Evolutionary conservation across 73 alveolate genomes (phyloP).

Genomic region (Stentor coeruleus): DNA sequence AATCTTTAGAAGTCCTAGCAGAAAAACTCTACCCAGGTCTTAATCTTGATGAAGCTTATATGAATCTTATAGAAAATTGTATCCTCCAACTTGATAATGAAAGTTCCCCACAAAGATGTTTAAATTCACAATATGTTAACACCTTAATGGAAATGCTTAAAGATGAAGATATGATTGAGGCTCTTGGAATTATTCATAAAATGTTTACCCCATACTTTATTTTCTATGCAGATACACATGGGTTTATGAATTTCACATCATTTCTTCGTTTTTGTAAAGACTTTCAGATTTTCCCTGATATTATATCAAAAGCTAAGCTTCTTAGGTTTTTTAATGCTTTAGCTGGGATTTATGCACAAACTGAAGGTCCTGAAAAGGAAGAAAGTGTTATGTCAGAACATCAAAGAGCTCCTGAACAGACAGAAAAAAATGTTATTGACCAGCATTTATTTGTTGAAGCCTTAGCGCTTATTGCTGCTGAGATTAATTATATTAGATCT

Average conservation of each 20-base stretch:
- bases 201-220: slow-evolving; percentile 41
- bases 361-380: too few relatives aligned
- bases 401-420: too few relatives aligned
- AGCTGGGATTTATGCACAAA: too few relatives aligned
- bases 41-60: slow-evolving; percentile 1
- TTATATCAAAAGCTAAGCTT: not conserved
- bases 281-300: not conserved
- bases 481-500: too few relatives aligned
- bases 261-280: slow-evolving; percentile 36
- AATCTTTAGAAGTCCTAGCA: slow-evolving; percentile 38
- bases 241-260: slow-evolving; percentile 46
- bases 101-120: not conserved
- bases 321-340: too few relatives aligned
- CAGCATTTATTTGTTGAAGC: too few relatives aligned
- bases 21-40: slow-evolving; percentile 30
- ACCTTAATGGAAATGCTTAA: slow-evolving; percentile 47
- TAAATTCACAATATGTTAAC: slow-evolving; percentile 37
- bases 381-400: too few relatives aligned
- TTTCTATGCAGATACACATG: slow-evolving; percentile 48
- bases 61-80: slow-evolving; percentile 25
- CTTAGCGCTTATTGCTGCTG: too few relatives aligned
- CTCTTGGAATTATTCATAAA: slow-evolving; percentile 57
- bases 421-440: too few relatives aligned
- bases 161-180: slow-evolving; percentile 54
- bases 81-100: slow-evolving; percentile 24